phyloP scores from a whole-genome alignment of 768 basidiomycete species.

The Kwoniella dejecticola region DNA sequence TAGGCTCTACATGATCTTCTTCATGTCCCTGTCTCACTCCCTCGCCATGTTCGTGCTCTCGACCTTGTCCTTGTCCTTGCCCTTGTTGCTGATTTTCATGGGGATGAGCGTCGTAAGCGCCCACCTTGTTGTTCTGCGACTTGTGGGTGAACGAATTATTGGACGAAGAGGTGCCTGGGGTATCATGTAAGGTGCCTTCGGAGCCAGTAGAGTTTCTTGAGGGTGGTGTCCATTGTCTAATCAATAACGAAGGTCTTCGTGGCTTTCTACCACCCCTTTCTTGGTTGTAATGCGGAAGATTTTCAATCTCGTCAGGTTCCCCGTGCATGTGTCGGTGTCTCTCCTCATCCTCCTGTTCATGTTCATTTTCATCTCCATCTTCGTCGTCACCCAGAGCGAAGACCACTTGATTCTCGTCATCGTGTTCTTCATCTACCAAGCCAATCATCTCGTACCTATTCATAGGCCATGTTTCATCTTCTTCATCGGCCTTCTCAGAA shows the following conservation, averaged over 20 bases:
- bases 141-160: slow-evolving; percentile 19
- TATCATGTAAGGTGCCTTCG: slow-evolving; percentile 41
- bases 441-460: slow-evolving; percentile 45
- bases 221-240: slow-evolving; percentile 27
- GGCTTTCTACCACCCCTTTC: slow-evolving; percentile 7
- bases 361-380: slow-evolving; percentile 32
- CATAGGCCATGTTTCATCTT: slow-evolving; percentile 16
- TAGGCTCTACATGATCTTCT: slow-evolving; percentile 31
- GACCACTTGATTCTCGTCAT: slow-evolving; percentile 40
- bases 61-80: background rate
- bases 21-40: background rate
- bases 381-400: slow-evolving; percentile 33
- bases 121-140: slow-evolving; percentile 9
- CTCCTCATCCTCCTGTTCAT: slow-evolving; percentile 6
- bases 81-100: background rate
- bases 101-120: slow-evolving; percentile 21
- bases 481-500: background rate
- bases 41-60: slow-evolving; percentile 9
- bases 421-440: slow-evolving; percentile 15
- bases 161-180: slow-evolving; percentile 24
- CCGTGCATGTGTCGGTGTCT: background rate
- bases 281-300: background rate
- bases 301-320: background rate
- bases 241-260: slow-evolving; percentile 26
- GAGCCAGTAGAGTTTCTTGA: slow-evolving; percentile 32